These are phyloP conservation scores for Neospermospora avenae DNA, from an alignment of 2,329 filamentous ascomycete genomes.

Conservation along the genomic window DNA sequence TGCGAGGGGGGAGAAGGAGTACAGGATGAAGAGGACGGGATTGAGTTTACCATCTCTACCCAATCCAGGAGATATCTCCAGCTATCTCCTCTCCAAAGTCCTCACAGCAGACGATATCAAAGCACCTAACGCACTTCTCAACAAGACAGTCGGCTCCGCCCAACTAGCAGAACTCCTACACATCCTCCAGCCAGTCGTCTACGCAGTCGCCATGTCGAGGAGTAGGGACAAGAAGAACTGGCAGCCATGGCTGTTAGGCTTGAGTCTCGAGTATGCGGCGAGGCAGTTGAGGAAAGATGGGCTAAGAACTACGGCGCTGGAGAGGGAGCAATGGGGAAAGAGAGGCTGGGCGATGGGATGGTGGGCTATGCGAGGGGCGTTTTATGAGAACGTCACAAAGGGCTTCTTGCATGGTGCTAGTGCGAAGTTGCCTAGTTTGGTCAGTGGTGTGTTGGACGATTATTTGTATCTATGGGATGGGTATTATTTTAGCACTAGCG, in stretches of 20 bases:
- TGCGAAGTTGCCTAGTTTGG: constrained; percentile 54
- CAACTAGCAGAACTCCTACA: constrained; percentile 88
- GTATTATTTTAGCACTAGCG: constrained; percentile 70
- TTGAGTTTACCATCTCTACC: constrained; percentile 81
- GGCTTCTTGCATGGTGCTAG: constrained; percentile 59
- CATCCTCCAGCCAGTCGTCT: constrained; percentile 83
- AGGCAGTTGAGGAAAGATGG: constrained; percentile 70
- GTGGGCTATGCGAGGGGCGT: constrained; percentile 96
- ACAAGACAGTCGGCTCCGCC: constrained; percentile 68
- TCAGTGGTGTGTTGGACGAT: constrained; percentile 85
- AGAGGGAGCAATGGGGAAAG: constrained; percentile 85
- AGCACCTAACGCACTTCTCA: constrained; percentile 81
- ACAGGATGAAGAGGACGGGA: constrained; percentile 93
- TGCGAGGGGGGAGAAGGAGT: constrained; percentile 48
- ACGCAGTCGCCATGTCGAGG: constrained; percentile 73
- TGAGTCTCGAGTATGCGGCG: constrained; percentile 82
- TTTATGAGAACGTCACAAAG: constrained; percentile 89
- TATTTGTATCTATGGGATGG: constrained; percentile 98
- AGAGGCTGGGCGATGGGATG: constrained; percentile 88
- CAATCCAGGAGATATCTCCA: constrained; percentile 75
- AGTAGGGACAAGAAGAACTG: constrained; percentile 73
- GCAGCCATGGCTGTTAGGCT: constrained; percentile 86
- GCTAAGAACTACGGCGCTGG: constrained; percentile 73
- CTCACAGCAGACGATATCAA: constrained; percentile 96
- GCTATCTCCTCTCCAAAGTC: constrained; percentile 84